Conservation (phyloP, 352 stramenopile species). For the Peronosclerospora sorghi region DNA sequence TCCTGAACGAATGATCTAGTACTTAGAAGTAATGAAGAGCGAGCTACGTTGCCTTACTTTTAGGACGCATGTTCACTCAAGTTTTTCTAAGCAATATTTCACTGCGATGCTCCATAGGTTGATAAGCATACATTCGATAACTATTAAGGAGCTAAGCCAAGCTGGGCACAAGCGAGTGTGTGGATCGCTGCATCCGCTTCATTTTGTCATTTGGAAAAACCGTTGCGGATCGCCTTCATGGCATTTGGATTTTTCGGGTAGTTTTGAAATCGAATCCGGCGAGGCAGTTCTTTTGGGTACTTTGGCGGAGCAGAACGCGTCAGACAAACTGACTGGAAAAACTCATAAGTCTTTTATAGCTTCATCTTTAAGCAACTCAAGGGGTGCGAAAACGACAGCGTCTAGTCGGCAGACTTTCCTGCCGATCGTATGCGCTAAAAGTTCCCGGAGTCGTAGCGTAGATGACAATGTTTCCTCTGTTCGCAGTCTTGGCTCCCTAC, state of each 20-base stretch:
- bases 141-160: conserved; percentile 65
- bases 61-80: background rate
- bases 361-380: conserved; percentile 16
- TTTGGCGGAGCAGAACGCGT: conserved; percentile 11
- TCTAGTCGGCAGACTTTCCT: too few relatives aligned
- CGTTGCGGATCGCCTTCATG: conserved; percentile 71
- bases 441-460: conserved; percentile 12
- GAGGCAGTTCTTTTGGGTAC: conserved; percentile 53
- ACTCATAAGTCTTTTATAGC: conserved; percentile 16
- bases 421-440: conserved; percentile 27
- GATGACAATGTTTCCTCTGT: conserved; percentile 49
- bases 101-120: conserved; percentile 13
- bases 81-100: conserved; percentile 2
- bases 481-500: conserved; percentile 48
- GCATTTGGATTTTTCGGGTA: conserved; percentile 74
- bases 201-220: conserved; percentile 63
- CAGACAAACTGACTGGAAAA: too few relatives aligned
- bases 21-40: too few relatives aligned
- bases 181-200: conserved; percentile 77
- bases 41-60: too few relatives aligned
- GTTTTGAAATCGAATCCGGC: conserved; percentile 58
- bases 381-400: background rate
- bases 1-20: too few relatives aligned
- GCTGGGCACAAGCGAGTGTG: conserved; percentile 64
- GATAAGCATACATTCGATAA: conserved; percentile 62